Evolutionary conservation across 1,284 basidiomycete genomes (phyloP).

Genomic region (Trametes hirsuta): DNA sequence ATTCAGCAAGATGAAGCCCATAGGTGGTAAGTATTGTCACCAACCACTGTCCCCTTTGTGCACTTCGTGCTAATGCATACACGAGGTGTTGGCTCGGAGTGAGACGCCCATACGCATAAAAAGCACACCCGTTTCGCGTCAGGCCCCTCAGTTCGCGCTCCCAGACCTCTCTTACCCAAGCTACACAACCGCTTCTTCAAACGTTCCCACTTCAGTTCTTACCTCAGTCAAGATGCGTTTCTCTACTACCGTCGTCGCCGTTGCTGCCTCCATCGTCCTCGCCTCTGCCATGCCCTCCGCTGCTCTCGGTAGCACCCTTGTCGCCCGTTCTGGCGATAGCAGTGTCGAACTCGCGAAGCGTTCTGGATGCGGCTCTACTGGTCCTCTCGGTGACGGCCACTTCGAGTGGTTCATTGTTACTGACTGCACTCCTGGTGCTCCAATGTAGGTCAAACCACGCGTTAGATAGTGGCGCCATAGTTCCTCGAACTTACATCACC

Average conservation of each 20-base stretch:
- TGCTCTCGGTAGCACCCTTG: background rate
- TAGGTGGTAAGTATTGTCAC: too few relatives aligned
- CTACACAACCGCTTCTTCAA: background rate
- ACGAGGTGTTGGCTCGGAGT: too few relatives aligned
- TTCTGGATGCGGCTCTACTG: conserved; percentile 10
- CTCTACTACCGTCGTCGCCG: conserved; percentile 7
- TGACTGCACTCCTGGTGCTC: background rate
- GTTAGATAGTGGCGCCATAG: background rate
- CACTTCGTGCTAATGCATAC: too few relatives aligned
- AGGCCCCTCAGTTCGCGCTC: background rate
- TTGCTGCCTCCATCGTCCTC: conserved; percentile 1
- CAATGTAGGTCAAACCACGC: background rate
- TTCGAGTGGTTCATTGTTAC: conserved; percentile 5
- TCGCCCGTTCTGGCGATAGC: conserved; percentile 3
- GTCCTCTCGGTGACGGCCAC: conserved; percentile 12
- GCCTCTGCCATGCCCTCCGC: conserved; percentile 2
- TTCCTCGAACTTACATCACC: too few relatives aligned
- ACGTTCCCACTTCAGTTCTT: background rate
- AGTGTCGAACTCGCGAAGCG: conserved; percentile 1
- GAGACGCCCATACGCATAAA: background rate
- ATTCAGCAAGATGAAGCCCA: too few relatives aligned
- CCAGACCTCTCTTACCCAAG: background rate
- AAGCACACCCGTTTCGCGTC: background rate
- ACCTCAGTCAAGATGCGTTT: background rate
- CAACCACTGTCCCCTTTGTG: too few relatives aligned